Evolutionary conservation across 768 basidiomycete species (phyloP).

Genomic region (Dentipellis fragilis): DNA sequence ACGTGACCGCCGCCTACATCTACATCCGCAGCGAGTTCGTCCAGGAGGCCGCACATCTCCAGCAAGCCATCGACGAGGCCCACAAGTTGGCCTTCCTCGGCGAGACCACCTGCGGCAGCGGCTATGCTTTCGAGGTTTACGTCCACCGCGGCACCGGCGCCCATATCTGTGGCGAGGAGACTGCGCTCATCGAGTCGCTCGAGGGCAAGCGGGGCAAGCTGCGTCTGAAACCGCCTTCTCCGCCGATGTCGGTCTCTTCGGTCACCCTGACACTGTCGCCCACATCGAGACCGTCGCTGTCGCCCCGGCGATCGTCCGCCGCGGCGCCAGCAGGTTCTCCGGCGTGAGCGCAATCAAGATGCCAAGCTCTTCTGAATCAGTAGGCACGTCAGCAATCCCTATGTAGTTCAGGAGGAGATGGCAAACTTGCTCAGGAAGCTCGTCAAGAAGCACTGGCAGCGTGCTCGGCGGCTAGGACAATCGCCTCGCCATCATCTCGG

Average conservation of each 20-base stretch:
- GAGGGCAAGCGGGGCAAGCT: conserved; percentile 99
- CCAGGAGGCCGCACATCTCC: conserved; percentile 88
- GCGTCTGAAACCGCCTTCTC: conserved; percentile 95
- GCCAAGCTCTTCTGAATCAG: conserved; percentile 97
- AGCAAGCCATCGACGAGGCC: conserved; percentile 92
- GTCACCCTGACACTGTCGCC: conserved; percentile 93
- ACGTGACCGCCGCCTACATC: conserved; percentile 97
- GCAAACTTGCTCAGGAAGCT: conserved; percentile 90
- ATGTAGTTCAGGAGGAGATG: conserved; percentile 99
- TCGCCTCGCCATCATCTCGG: conserved; percentile 91
- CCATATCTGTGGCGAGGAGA: conserved; percentile 98
- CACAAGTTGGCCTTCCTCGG: conserved; percentile 85
- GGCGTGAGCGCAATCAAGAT: conserved; percentile 83
- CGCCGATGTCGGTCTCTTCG: conserved; percentile 95
- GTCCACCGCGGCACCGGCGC: conserved; percentile 97
- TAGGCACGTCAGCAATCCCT: conserved; percentile 97
- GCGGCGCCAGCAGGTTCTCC: conserved; percentile 87
- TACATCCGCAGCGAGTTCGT: conserved; percentile 98
- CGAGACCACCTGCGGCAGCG: conserved; percentile 83
- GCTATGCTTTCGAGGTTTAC: conserved; percentile 95
- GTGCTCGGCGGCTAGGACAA: conserved; percentile 95
- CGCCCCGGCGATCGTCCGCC: conserved; percentile 90
- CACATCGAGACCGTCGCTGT: conserved; percentile 99
- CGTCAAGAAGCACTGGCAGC: conserved; percentile 95
- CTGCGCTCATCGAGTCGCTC: conserved; percentile 90